Evolutionary conservation across 2,329 filamentous ascomycete genomes (phyloP).

Genomic region (Colletotrichum orbiculare): DNA sequence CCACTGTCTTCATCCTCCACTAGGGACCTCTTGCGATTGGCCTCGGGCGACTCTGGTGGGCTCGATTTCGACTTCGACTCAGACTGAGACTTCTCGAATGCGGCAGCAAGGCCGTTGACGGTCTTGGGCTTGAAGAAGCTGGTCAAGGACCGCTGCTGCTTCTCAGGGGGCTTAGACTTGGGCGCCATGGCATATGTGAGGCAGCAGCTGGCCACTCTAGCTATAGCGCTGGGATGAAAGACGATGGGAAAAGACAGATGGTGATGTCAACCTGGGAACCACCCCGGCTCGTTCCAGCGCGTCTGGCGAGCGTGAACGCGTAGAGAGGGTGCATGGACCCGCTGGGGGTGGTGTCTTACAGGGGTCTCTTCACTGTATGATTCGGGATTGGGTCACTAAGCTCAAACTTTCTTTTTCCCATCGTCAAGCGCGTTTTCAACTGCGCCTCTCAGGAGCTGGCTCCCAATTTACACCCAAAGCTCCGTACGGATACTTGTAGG

Average conservation of each 20-base stretch:
- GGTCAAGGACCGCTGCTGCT: conserved; percentile 85
- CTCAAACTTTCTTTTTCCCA: conserved; percentile 32
- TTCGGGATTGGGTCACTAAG: conserved; percentile 20
- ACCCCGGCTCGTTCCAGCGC: conserved; percentile 30
- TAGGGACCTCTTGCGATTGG: conserved; percentile 62
- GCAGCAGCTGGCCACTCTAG: not conserved
- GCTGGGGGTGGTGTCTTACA: conserved; percentile 8
- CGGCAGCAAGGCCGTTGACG: conserved; percentile 56
- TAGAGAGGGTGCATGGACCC: conserved; percentile 31
- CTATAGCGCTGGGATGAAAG: not conserved
- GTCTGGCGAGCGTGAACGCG: conserved; percentile 29
- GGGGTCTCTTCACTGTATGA: conserved; percentile 18
- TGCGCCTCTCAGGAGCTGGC: not conserved
- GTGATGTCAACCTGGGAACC: conserved; percentile 27
- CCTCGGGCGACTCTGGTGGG: conserved; percentile 43
- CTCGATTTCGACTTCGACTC: conserved; percentile 43
- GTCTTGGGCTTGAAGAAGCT: conserved; percentile 82
- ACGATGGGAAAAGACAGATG: not conserved
- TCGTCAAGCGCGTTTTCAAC: conserved; percentile 7
- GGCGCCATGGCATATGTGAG: conserved; percentile 19
- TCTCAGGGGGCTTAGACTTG: conserved; percentile 53
- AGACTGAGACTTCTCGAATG: conserved; percentile 47
- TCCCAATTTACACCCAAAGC: too few relatives aligned
- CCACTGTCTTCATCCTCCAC: conserved; percentile 58
- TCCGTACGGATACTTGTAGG: too few relatives aligned